phyloP scores from a whole-genome alignment of 805 yeast genomes.

The Pichia heedii region DNA sequence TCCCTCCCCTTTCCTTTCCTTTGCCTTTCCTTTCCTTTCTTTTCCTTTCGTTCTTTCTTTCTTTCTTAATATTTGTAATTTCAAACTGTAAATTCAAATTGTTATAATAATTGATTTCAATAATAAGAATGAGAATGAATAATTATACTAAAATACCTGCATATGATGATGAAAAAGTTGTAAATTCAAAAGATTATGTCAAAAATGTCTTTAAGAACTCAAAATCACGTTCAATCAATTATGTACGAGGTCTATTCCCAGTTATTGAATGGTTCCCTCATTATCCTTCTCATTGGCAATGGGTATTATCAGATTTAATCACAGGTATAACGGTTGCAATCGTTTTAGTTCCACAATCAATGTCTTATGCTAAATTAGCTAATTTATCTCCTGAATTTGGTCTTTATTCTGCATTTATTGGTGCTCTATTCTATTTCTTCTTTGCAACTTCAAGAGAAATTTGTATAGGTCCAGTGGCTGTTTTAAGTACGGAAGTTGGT shows the following conservation, averaged over 20 bases:
- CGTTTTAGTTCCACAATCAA: conserved; percentile 88
- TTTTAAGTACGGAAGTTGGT: conserved; percentile 81
- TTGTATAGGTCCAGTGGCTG: conserved; percentile 95
- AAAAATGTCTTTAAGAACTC: conserved; percentile 31
- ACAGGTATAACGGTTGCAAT: conserved; percentile 94
- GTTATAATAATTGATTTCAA: too few relatives aligned
- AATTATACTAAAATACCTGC: not conserved
- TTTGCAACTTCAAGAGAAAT: conserved; percentile 96
- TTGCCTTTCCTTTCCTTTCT: too few relatives aligned
- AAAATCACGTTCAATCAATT: conserved; percentile 30
- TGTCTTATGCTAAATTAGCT: conserved; percentile 91
- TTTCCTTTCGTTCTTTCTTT: too few relatives aligned
- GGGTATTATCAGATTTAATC: conserved; percentile 76
- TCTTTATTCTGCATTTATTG: conserved; percentile 83
- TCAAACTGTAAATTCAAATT: too few relatives aligned
- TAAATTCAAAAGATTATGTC: conserved; percentile 22
- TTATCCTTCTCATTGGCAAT: conserved; percentile 51
- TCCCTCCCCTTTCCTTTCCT: too few relatives aligned
- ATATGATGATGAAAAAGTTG: conserved; percentile 19
- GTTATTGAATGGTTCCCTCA: conserved; percentile 76
- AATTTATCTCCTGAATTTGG: conserved; percentile 78
- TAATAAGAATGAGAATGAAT: too few relatives aligned
- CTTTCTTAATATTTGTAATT: too few relatives aligned
- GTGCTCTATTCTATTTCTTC: conserved; percentile 79
- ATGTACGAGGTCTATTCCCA: conserved; percentile 65